These are phyloP conservation scores for Ogataea neopini DNA, from an alignment of 805 yeast genomes.

Conservation along the genomic window DNA sequence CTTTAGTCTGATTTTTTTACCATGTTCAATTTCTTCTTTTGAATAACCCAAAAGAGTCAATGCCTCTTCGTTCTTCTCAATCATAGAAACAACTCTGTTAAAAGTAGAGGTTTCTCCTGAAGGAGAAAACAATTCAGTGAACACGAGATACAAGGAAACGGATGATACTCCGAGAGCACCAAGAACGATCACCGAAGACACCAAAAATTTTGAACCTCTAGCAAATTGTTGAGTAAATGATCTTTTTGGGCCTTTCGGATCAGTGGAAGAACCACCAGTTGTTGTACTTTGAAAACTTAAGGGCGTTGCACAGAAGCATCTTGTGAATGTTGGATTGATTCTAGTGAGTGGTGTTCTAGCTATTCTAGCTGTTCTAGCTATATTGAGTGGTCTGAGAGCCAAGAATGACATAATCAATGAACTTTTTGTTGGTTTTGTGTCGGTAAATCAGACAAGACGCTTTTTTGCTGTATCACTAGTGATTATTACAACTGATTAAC, in stretches of 20 bases:
- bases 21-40: constrained; percentile 42
- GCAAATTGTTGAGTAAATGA: constrained; percentile 44
- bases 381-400: constrained; percentile 1
- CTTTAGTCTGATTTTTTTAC: constrained; percentile 56
- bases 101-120: constrained; percentile 90
- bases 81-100: constrained; percentile 77
- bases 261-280: neutral
- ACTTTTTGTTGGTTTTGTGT: neutral
- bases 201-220: constrained; percentile 60
- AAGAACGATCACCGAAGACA: constrained; percentile 60
- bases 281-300: neutral
- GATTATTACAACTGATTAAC: neutral
- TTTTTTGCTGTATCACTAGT: too few relatives aligned
- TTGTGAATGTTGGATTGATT: neutral
- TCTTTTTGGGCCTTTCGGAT: constrained; percentile 1
- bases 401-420: neutral
- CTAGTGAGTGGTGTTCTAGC: neutral
- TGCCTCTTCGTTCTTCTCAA: constrained; percentile 66
- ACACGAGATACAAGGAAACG: constrained; percentile 68
- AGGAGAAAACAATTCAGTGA: constrained; percentile 82
- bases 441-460: neutral
- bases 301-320: constrained; percentile 3
- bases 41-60: constrained; percentile 51
- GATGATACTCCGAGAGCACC: constrained; percentile 72
- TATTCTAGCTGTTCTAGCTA: neutral